Base-by-base conservation (phyloP, 257 asterid species). In the Catharanthus roseus region DNA sequence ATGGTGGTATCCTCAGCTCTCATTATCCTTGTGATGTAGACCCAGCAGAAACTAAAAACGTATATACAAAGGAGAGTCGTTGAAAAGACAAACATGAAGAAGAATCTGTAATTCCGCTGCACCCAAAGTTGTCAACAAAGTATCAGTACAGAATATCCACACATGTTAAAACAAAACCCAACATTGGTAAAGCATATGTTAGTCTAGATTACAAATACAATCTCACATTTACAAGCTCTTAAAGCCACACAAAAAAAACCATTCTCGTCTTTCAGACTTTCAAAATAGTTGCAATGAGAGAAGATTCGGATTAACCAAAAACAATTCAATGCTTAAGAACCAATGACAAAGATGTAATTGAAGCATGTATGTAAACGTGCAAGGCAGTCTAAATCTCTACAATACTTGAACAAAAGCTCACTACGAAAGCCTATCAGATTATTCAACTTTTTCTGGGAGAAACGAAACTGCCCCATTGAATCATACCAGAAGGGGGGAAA, bases 51-150 rank as follows among this genome's bases (percentile, higher is more conserved):
- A 76, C 93, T 85, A 44, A 89, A 89, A n/a, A 93, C 95, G 63
- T 88, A 93, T 75, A 91, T 68, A 73, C 99, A 93, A 4, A 93
- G 99, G 72, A 93, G 89, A 73, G 99, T 91, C 7, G 99, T 91
- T n/a, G 99, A 85, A 89, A 86, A 93, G 82, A 93, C 97, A 74
- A 93, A 91, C 99, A 91, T 91, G 91, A 93, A 93, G 92, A 93
- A 93, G 85, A 91, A 93, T 78, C 99, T 87, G 84, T 93, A 93
- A 85, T 93, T 93, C 80, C 99, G 82, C 99, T 93, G 97, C 91
- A 81, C 10, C 26, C 26, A 51, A 74, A 71, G 45, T 62, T 9
- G 41, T 36, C 61, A 53, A 55, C 29, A 61, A 62, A 62, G 28
- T 39, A 49, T 79, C 75, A 82, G 73, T 51, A 72, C 49, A 54